Base-by-base conservation (phyloP, 352 stramenopile species). In the Saprolegnia parasitica region DNA sequence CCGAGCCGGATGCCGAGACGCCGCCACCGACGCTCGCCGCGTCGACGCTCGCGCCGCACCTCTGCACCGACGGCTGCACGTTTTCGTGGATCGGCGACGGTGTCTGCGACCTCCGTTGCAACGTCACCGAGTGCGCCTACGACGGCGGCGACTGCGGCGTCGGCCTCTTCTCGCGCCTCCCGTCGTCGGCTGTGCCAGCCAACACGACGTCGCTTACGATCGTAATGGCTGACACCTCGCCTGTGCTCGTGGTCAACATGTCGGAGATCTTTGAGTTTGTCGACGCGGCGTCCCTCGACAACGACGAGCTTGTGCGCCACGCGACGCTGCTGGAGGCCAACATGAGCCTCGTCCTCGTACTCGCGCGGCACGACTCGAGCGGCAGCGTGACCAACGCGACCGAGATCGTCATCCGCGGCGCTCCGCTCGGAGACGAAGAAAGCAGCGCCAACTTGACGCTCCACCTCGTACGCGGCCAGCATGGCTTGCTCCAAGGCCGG, bases 51-150 rank as follows among this genome's bases (percentile, higher is more conserved):
- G 45, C 40, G 23, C 10, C 47, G 24, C 75, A 89, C 77, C 74
- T 92, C 32, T 96, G 88, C 73, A 67, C 81, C 15, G 82, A 83
- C 42, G 74, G 72, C 50, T 96, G 89, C 68, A 75, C 90, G 46
- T 96, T 84, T 67, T 52, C 74, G 3, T 95, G 84, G 86, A 81
- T 96, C 56, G 88, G 88, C 20, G 90, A 96, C 73, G 83, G 84
- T 16, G 52, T 76, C 0, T 96, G 89, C 74, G 84, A 96, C 68
- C 57, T 72, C 5, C 70, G 75, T 50, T 96, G 89, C 70, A 95
- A 96, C 75, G 75, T 89, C 6, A 88, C 78, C 23, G 79, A 79
- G 18, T 96, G 89, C 70, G 89, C 81, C 29, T 96, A 89, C 76
- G 89, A 96, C 68, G 74, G 76, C 56, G 87, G 87, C 18, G 89